Percentiles rank a stretch among this genome's conserved stretches.
These are phyloP conservation scores for Cystobasidium sp. DNA, from an alignment of 1,284 basidiomycete genomes.

Conservation along the genomic window DNA sequence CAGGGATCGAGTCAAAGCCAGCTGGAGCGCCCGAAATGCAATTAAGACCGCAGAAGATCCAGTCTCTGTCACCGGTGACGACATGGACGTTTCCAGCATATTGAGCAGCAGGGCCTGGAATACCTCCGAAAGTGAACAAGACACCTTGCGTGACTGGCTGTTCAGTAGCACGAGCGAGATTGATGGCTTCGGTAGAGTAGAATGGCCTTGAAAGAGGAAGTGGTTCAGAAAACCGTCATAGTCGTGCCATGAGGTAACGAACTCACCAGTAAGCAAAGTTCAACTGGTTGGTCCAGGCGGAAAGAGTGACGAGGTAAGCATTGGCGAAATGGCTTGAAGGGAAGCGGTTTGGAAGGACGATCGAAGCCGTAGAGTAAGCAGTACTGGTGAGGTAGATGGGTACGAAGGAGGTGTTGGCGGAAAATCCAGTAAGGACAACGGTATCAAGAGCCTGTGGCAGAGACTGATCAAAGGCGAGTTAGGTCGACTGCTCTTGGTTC, in stretches of 20 bases:
- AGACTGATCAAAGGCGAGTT: conserved; percentile 46
- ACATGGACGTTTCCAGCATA: conserved; percentile 57
- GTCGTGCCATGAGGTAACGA: too few species aligned
- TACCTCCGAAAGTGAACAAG: conserved; percentile 49
- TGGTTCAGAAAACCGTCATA: background rate
- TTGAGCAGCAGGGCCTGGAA: conserved; percentile 50
- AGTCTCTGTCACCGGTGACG: conserved; percentile 58
- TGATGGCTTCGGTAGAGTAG: conserved; percentile 54
- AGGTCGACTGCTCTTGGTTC: conserved; percentile 49
- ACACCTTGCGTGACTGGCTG: conserved; percentile 55
- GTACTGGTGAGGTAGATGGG: conserved; percentile 52
- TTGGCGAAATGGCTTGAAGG: conserved; percentile 44
- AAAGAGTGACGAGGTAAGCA: conserved; percentile 52
- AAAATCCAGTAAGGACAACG: conserved; percentile 56
- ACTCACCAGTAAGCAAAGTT: conserved; percentile 57
- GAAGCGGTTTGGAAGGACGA: conserved; percentile 49
- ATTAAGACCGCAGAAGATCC: conserved; percentile 54
- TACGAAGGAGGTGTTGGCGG: conserved; percentile 51
- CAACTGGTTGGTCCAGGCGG: conserved; percentile 55
- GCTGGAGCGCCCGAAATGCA: conserved; percentile 52
- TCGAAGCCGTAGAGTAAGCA: conserved; percentile 54
- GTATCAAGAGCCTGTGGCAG: conserved; percentile 53
- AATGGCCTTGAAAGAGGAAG: conserved; percentile 48
- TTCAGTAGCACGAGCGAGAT: conserved; percentile 50
- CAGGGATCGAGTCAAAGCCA: conserved; percentile 49